Percentiles rank a stretch among this genome's conserved stretches.
phyloP scores from a whole-genome alignment of 192 early-diverging fungal genomes.

The Coemansia sp. region DNA sequence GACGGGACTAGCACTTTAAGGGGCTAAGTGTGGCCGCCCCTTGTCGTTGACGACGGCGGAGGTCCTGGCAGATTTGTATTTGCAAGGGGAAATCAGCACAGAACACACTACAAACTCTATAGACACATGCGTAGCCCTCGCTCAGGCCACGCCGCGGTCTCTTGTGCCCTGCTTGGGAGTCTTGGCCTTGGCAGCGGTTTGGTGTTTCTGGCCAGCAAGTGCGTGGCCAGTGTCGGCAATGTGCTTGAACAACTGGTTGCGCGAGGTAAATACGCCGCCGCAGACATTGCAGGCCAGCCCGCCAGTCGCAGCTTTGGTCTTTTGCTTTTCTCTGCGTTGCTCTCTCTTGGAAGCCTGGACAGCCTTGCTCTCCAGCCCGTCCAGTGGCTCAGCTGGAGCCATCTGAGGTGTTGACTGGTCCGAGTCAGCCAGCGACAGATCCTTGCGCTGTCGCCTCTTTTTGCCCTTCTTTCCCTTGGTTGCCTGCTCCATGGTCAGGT shows the following conservation, averaged over 20 bases:
- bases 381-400: constrained; percentile 2
- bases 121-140: no score
- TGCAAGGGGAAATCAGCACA: no score
- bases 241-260: constrained; percentile 85
- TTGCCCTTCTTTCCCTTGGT: constrained; percentile 38
- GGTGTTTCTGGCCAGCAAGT: constrained; percentile 30
- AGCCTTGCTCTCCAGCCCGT: constrained; percentile 16
- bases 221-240: constrained; percentile 86
- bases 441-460: constrained; percentile 32
- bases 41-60: no score
- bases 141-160: no score
- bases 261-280: constrained; percentile 60
- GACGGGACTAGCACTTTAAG: no score
- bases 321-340: constrained; percentile 57
- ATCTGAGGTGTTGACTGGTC: constrained; percentile 11
- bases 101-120: no score
- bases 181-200: not conserved
- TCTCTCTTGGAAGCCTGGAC: constrained; percentile 49
- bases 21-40: no score
- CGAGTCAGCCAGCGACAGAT: constrained; percentile 1
- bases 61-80: no score
- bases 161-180: not conserved
- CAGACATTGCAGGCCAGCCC: constrained; percentile 77
- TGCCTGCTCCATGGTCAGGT: constrained; percentile 29
- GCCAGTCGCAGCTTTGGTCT: constrained; percentile 48